Conservation (phyloP, 192 early-diverging fungal species). For the Funneliformis geosporum region DNA sequence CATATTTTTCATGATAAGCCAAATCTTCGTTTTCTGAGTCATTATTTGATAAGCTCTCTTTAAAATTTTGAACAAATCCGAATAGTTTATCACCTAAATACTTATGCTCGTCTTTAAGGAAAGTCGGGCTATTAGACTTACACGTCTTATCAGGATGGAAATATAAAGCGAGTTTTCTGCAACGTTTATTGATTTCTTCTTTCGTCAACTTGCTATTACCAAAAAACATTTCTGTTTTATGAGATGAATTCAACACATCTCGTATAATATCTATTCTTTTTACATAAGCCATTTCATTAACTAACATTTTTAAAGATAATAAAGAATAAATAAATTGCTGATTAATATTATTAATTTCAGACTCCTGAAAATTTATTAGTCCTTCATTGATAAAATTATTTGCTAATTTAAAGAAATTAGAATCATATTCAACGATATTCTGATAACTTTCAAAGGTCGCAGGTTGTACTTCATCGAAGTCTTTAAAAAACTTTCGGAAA, state of each 20-base stretch:
- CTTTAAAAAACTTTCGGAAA: not conserved
- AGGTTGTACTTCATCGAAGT: not conserved
- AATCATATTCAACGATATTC: not conserved
- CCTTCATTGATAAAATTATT: too few species aligned
- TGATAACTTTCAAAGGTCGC: not conserved
- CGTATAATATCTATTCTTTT: conserved; percentile 9
- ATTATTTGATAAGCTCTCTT: not conserved
- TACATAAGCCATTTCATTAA: not conserved
- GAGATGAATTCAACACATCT: not conserved
- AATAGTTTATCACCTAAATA: not conserved
- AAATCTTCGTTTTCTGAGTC: not conserved
- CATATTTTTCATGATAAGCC: conserved; percentile 7
- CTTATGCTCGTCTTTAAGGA: not conserved
- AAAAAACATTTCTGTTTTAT: conserved; percentile 5
- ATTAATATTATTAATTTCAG: not conserved
- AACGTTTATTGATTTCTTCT: conserved; percentile 1
- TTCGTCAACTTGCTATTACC: not conserved
- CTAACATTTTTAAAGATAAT: not conserved
- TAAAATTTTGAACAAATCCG: not conserved
- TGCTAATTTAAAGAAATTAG: too few species aligned
- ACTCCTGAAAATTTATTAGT: too few species aligned
- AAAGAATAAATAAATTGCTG: not conserved
- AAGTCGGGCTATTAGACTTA: not conserved
- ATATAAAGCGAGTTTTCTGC: not conserved
- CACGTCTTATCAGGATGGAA: conserved; percentile 5